Evolutionary conservation across 148 eudicot genomes (phyloP), one percentile per base, ranked within the genome.

Genomic region (Dianthus caryophyllus): DNA sequence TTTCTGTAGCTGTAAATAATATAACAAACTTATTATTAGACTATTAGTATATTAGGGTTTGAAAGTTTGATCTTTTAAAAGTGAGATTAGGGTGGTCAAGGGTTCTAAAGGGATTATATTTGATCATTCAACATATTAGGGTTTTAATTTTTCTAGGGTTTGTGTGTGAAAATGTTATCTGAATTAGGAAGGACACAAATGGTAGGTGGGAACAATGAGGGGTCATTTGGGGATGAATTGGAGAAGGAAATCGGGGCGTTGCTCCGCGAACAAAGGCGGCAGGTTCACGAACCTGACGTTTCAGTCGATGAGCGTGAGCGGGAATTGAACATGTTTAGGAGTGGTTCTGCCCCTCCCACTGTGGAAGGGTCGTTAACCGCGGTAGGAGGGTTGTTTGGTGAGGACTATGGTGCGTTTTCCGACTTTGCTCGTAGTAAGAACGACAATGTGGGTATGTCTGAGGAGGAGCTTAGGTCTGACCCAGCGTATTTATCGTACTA

Each of bases 311-410:
- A 86, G 75, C 80, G 73, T 17, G 97, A 90, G 77, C 82, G 80
- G 51, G 99, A 88, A 82, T 76, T 90, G 33, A 90, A 86, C 80
- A 73, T 88, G 57, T 90, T 76, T 56, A 79, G 99, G 64, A 94
- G 99, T 77, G 99, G 99, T 29, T 94, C 99, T 17, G 99, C 99
- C 59, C 99, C 99, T 57, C 99, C 99, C 0, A 94, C 99, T 16
- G 90, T 94, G 5, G 97, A 90, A 81, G 99, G 99, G 20, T 94
- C 99, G 9, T 53, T 86, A 71, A 94, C 73, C 70, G 99, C 99
- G 1, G 96, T 85, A 61, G 96, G 93, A 41, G 96, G 97, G 12
- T 62, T 90, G 49, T 84, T 79, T 61, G 83, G 85, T 48, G 79
- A 84, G 36, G 75, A 29, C 44, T 65, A 65, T 48, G 82, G 65